Evolutionary conservation across 495 filamentous ascomycete genomes (phyloP).

Genomic region (Elaphomyces granulatus): DNA sequence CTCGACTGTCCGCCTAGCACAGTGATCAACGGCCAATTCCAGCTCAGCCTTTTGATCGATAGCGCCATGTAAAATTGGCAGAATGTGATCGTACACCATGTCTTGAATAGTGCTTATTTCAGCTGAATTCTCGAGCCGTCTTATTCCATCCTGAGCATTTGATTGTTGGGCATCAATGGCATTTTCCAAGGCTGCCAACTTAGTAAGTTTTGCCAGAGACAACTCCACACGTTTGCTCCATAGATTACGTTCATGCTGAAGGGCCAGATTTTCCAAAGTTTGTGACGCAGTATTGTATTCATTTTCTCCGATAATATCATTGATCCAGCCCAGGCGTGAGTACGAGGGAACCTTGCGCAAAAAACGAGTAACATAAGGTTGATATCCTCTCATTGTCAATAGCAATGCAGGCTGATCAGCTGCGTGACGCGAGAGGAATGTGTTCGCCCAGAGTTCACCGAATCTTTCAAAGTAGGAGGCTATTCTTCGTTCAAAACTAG

Average conservation of each 20-base stretch:
- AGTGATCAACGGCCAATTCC: slow-evolving; percentile 56
- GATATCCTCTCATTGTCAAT: slow-evolving; percentile 48
- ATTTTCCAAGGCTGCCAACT: slow-evolving; percentile 41
- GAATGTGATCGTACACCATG: slow-evolving; percentile 45
- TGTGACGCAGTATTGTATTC: slow-evolving; percentile 56
- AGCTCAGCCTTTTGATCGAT: slow-evolving; percentile 66
- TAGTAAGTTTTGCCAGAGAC: slow-evolving; percentile 71
- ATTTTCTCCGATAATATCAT: slow-evolving; percentile 61
- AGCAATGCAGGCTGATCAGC: slow-evolving; percentile 48
- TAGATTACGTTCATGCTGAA: slow-evolving; percentile 51
- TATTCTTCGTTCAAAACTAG: slow-evolving; percentile 27
- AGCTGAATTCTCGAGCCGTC: slow-evolving; percentile 42
- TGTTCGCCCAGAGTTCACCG: slow-evolving; percentile 62
- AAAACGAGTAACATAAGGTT: slow-evolving; percentile 56
- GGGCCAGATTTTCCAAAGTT: slow-evolving; percentile 49
- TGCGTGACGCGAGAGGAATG: slow-evolving; percentile 57
- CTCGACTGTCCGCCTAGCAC: slow-evolving; percentile 39
- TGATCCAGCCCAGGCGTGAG: slow-evolving; percentile 82
- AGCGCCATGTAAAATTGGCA: slow-evolving; percentile 43
- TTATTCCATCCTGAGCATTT: slow-evolving; percentile 21
- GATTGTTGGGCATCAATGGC: slow-evolving; percentile 13
- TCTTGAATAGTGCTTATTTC: slow-evolving; percentile 61
- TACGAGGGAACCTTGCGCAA: slow-evolving; percentile 53
- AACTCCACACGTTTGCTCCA: slow-evolving; percentile 87
- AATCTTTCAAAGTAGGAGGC: slow-evolving; percentile 57